Conservation (phyloP, 1,139 yeast species). For the Saccharomyces hybrid region DNA sequence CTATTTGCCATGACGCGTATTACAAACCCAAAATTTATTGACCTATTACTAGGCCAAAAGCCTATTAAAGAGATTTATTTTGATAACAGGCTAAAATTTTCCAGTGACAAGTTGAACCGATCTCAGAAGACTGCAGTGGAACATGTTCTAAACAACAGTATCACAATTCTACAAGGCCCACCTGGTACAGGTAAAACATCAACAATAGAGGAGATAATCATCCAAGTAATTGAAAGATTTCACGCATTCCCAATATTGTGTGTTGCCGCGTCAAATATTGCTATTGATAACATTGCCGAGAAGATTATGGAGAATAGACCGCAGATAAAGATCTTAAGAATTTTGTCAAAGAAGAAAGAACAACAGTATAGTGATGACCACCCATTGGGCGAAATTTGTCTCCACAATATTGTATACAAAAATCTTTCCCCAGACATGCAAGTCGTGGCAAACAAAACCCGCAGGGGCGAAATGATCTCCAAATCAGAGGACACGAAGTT, state of each 20-base stretch:
- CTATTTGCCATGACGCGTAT: slow-evolving; percentile 57
- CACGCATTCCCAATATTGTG: slow-evolving; percentile 59
- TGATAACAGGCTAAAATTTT: slow-evolving; percentile 45
- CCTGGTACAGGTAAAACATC: slow-evolving; percentile 68
- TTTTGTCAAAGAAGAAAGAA: slow-evolving; percentile 55
- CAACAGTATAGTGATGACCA: slow-evolving; percentile 50
- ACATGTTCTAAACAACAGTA: slow-evolving; percentile 57
- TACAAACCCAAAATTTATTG: slow-evolving; percentile 49
- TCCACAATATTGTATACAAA: slow-evolving; percentile 52
- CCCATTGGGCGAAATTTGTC: slow-evolving; percentile 50
- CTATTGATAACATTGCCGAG: slow-evolving; percentile 71
- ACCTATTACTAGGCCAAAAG: slow-evolving; percentile 53
- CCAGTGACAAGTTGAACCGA: slow-evolving; percentile 45
- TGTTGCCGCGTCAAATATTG: slow-evolving; percentile 71
- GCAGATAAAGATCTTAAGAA: slow-evolving; percentile 44
- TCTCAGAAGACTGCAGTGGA: slow-evolving; percentile 65
- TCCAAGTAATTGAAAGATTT: slow-evolving; percentile 50
- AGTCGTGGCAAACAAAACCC: slow-evolving; percentile 40
- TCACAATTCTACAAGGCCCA: slow-evolving; percentile 61
- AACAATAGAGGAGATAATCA: slow-evolving; percentile 56
- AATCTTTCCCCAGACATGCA: slow-evolving; percentile 41
- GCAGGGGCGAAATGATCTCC: slow-evolving; percentile 36
- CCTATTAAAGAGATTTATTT: slow-evolving; percentile 54
- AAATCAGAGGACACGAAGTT: slow-evolving; percentile 45
- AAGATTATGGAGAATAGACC: slow-evolving; percentile 47